Base-by-base conservation (phyloP, 768 basidiomycete genomes). In the Mrakia frigida region DNA sequence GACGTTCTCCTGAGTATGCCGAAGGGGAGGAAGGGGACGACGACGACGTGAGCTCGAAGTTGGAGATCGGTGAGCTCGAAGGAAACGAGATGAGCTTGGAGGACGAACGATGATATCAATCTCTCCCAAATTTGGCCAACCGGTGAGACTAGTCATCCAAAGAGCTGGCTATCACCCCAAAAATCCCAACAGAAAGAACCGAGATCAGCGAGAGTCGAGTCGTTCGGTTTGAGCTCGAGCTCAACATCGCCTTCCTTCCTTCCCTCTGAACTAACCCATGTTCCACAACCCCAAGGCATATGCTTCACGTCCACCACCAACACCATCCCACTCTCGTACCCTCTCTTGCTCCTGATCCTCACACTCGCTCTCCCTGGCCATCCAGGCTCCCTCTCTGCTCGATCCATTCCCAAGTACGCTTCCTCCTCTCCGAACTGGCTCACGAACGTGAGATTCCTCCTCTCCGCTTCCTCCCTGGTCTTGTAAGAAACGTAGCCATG, bases 211-310 rank as follows among this genome's bases (percentile, higher is more conserved):
- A 50, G 10, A 43, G 35, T 21, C 50, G 1, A 5, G 28, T 10
- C 14, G 50, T 43, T 6, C 16, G n/a, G n/a, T 31, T 37, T 13
- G 35, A 67, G 59, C 46, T 39, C 73, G 53, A 37, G 39, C 53
- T 73, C 71, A 56, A 33, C 33, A 25, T n/a, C 14, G 18, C 14
- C 14, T 73, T 18, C 16, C 23, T 37, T 25, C 53, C 33, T 10
- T 56, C 28, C 25, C 35, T 11, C 13, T 0, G 16, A 9, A 28
- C 60, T 59, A 33, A 65, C 56, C 46, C 73, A 74, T 7, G 73
- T 68, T 23, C 73, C 73, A 41, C 73, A 74, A 1, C 73, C 73
- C 39, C 46, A 74, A 21, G 73, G 73, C 61, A 33, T 43, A 52
- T 74, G 73, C 33, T 50, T 28, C 0, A 74, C 37, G 56, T 74